phyloP scores from a whole-genome alignment of 2,329 filamentous ascomycete genomes.

The Penicillium sp. region DNA sequence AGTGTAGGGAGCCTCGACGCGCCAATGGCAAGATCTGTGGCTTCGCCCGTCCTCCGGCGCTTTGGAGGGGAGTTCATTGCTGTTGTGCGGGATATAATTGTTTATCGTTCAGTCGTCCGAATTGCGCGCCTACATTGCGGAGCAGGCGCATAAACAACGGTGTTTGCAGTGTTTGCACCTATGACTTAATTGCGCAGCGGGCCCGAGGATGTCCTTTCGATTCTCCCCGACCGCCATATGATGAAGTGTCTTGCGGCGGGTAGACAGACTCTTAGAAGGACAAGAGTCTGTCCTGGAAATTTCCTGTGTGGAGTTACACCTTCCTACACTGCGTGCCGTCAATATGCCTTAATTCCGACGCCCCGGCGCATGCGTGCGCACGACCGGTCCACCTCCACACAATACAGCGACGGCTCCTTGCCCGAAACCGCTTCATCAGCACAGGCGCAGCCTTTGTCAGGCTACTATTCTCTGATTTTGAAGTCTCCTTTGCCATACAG shows the following conservation, averaged over 20 bases:
- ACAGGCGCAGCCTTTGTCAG: slow-evolving; percentile 46
- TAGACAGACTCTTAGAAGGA: slow-evolving; percentile 22
- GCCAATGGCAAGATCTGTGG: slow-evolving; percentile 48
- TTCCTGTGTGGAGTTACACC: background rate
- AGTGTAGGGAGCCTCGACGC: slow-evolving; percentile 38
- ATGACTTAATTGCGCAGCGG: slow-evolving; percentile 36
- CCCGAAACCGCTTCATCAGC: slow-evolving; percentile 13
- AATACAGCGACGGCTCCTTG: slow-evolving; percentile 10
- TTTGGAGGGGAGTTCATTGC: slow-evolving; percentile 59
- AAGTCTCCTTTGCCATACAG: slow-evolving; percentile 31
- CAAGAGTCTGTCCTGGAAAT: background rate
- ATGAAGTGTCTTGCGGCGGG: slow-evolving; percentile 33
- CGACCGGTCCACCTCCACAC: slow-evolving; percentile 12
- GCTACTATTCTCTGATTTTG: slow-evolving; percentile 50
- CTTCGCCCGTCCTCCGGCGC: slow-evolving; percentile 64
- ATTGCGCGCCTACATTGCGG: slow-evolving; percentile 26
- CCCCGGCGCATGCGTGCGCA: slow-evolving; percentile 25
- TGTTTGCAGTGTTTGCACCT: slow-evolving; percentile 44
- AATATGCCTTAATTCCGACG: slow-evolving; percentile 24
- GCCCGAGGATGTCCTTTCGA: slow-evolving; percentile 15
- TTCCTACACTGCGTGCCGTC: slow-evolving; percentile 11
- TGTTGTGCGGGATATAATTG: background rate
- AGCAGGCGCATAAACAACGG: slow-evolving; percentile 23
- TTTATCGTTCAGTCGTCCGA: slow-evolving; percentile 31
- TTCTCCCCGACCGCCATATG: slow-evolving; percentile 12